A percentile compares a stretch with the other conserved stretches of the same genome.
Evolutionary conservation across 176 grass and related monocot species (phyloP).

Genomic region (Aechmea fasciata): DNA sequence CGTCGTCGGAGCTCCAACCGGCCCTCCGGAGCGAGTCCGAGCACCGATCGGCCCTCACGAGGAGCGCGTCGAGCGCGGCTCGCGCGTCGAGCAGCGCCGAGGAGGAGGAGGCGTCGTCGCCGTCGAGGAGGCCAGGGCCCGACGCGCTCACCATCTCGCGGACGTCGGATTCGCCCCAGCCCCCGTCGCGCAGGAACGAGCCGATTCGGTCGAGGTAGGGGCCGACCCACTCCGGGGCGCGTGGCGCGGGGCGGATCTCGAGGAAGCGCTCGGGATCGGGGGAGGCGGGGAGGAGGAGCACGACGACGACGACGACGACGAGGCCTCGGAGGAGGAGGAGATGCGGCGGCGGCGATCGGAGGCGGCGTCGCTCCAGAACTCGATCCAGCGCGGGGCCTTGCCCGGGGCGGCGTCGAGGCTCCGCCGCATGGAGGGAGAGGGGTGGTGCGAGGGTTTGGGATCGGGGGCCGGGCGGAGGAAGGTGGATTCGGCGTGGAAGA

Average conservation of each 20-base stretch:
- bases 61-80: slow-evolving; percentile 55
- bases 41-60: slow-evolving; percentile 61
- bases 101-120: slow-evolving; percentile 24
- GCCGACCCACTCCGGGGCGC: slow-evolving; percentile 61
- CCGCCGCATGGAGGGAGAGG: slow-evolving; percentile 38
- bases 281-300: slow-evolving; percentile 23
- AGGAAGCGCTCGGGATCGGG: neutral
- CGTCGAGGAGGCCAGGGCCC: slow-evolving; percentile 57
- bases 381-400: slow-evolving; percentile 78
- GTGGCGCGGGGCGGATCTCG: slow-evolving; percentile 8
- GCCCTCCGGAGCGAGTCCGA: slow-evolving; percentile 73
- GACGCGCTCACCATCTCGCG: slow-evolving; percentile 64
- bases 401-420: slow-evolving; percentile 62
- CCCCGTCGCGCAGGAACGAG: slow-evolving; percentile 57
- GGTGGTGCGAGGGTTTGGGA: slow-evolving; percentile 3
- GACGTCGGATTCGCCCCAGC: slow-evolving; percentile 81
- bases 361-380: slow-evolving; percentile 97
- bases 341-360: slow-evolving; percentile 73
- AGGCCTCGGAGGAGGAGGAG: slow-evolving; percentile 80
- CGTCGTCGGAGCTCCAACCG: slow-evolving; percentile 87
- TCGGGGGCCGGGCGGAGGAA: slow-evolving; percentile 23
- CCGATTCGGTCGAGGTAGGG: slow-evolving; percentile 70
- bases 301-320: slow-evolving; percentile 47
- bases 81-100: slow-evolving; percentile 30
- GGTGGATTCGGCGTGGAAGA: slow-evolving; percentile 62